Base-by-base conservation (phyloP, 1,139 yeast genomes). In the Suhomyces yuchorum region DNA sequence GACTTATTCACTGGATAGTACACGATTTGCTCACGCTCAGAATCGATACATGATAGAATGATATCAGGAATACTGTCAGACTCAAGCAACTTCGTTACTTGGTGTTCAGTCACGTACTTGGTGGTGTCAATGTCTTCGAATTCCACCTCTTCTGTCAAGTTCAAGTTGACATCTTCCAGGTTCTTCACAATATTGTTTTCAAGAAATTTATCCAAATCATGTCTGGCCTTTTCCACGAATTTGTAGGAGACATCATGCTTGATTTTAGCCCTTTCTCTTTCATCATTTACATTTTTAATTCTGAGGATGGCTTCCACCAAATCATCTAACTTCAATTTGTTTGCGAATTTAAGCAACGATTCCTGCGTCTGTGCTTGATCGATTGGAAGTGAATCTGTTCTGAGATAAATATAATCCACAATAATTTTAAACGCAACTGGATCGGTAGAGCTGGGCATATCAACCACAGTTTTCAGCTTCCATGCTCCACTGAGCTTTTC, bases 1-100 rank as follows among this genome's bases (percentile, higher is more conserved):
- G 87, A 75, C 44, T 82, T 72, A 61, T 87, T 88, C 5, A 77
- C 82, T 0, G 93, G 90, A 56, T 81, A 86, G 50, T 71, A 75
- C 0, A 65, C 53, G 3, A 67, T 59, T 0, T 63, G 42, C 51
- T 64, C 57, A 40, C 61, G 43, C 49, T 65, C 56, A 12, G 63
- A 56, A 40, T 73, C 77, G 3, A 71, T 54, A 1, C 73, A 72
- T 2, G 72, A 61, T 1, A 83, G 51, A 3, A 82, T 66, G 0
- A 78, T 64, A 61, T 85, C 90, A 0, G 88, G 80, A 30, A 65
- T 61, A 1, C 77, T 46, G 5, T 62, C 50, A 5, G 64, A 50
- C 1, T 56, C 53, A 6, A 70, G 48, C 12, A 73, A 51, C 11
- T 55, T 46, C 8, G 43, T 18, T 37, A 58, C 60, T 18, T 59